Evolutionary conservation across 305 asterid species (phyloP).

Genomic region (Solanum chacoense): DNA sequence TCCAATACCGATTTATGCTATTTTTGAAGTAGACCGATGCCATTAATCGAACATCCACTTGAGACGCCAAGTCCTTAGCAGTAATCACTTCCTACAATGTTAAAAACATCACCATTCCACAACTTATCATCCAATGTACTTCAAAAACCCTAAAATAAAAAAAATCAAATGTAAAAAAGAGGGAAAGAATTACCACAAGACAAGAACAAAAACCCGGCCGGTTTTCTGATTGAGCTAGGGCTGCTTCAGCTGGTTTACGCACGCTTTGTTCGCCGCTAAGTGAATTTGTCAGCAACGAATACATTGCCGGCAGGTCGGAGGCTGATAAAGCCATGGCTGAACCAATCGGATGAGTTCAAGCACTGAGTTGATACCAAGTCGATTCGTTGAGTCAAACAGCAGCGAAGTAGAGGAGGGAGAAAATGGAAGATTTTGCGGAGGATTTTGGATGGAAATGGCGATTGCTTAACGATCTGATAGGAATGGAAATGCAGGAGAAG

Average conservation of each 20-base stretch:
- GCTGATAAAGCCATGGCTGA: conserved; percentile 67
- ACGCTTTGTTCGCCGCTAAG: conserved; percentile 56
- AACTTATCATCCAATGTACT: conserved; percentile 6
- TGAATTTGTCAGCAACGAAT: conserved; percentile 64
- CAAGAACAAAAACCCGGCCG: conserved; percentile 96
- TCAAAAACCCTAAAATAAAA: background rate
- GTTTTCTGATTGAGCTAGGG: conserved; percentile 69
- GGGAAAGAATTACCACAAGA: conserved; percentile 49
- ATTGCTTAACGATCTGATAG: conserved; percentile 17
- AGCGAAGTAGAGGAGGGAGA: background rate
- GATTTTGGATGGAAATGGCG: conserved; percentile 25
- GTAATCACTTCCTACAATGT: conserved; percentile 73
- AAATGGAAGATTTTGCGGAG: conserved; percentile 7
- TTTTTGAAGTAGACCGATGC: conserved; percentile 91
- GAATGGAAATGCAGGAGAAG: conserved; percentile 5
- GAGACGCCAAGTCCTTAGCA: conserved; percentile 67
- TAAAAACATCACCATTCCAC: conserved; percentile 9
- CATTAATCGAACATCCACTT: conserved; percentile 73
- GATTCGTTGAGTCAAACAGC: background rate
- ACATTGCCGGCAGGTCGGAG: conserved; percentile 80
- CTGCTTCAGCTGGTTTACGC: conserved; percentile 82
- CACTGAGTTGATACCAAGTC: conserved; percentile 9
- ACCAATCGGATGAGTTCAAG: conserved; percentile 4
- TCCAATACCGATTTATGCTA: conserved; percentile 80
- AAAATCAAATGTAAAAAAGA: background rate